Evolutionary conservation across 371 early-diverging fungal genomes (phyloP), one percentile per base, ranked within the genome.

Genomic region (Apophysomyces sp.): DNA sequence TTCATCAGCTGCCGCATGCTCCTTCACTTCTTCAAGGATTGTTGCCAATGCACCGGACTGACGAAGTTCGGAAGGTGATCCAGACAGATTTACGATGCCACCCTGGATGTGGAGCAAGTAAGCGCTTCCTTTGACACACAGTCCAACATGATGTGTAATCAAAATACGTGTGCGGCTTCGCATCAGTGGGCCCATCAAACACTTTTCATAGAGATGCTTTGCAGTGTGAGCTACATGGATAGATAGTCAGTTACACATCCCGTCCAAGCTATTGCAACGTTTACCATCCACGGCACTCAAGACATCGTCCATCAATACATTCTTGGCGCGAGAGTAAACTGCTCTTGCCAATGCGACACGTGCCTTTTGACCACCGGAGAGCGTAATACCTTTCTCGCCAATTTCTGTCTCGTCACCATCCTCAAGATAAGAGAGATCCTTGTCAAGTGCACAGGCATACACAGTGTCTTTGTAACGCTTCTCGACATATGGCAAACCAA

Each of bases 351-450:
- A 68, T 0, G 89, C 76, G 5, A 94, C 88, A 66, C 91, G 87
- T 60, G 89, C 89, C 60, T 88, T 88, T 62, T 89, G 91, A 7
- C 91, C 89, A 56, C 89, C 91, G 11, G 85, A 85, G 7, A 90
- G 71, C 4, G 88, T 86, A 40, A 86, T 81, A 8, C 89, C 89
- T 39, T 84, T 84, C 68, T 94, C 94, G 7, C 95, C 96, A 62
- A 95, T 86, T 78, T 94, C 92, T 0, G 96, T 96, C 72, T 77
- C 52, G 68, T 96, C 97, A 21, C 94, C 95, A 55, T 85, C 83
- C 15, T 82, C 81, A 16, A 97, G 67, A 37, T 71, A 67, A 0
- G 59, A 65, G 27, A 78, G 37, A 40, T 78, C 78, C 5, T 69
- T 69, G 3, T 28, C 44, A 11, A 78, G 60, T 27, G 73, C 76